Base-by-base conservation (phyloP, 2,329 filamentous ascomycete genomes). In the Ophiocordyceps sinensis region DNA sequence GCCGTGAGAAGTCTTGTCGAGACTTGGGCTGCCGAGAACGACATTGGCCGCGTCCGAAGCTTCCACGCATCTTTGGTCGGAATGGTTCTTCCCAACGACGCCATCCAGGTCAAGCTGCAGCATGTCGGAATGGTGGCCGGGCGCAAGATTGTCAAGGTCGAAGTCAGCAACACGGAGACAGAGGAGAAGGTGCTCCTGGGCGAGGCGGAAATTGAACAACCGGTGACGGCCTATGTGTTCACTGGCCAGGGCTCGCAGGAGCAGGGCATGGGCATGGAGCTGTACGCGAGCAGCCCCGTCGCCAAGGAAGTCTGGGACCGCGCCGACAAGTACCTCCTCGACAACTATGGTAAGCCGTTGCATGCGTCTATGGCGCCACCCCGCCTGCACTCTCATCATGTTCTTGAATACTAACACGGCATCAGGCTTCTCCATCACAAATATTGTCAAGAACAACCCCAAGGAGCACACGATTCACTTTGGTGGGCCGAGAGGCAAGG, bases 211-310 rank as follows among this genome's bases (percentile, higher is more conserved):
- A 86, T 98, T 44, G 91, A 98, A 65, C 91, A 98, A 61, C 93
- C 93, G 8, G 86, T 91, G 29, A 94, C 89, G 2, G 82, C 91
- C 5, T 98, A 98, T 55, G 86, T 98, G 51, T 98, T 98, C 65
- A 98, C 93, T 48, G 91, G 91, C 42, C 91, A 98, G 64, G 91
- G 91, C 53, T 95, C 88, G 39, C 93, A 98, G 63, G 91, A 98
- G 64, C 91, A 98, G 63, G 91, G 91, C 47, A 98, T 98, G 91
- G 91, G 91, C 65, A 98, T 98, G 91, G 91, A 96, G 56, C 73
- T 98, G 40, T 98, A 98, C 61, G 82, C 74, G 55, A 94, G 82
- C 71, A 96, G 91, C 60, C 70, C 82, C 31, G 91, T 98, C 17
- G 93, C 91, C 47, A 88, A 87, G 68, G 89, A 94, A 53, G 91